Conservation (phyloP, 2,329 filamentous ascomycete species). For the Myriangium duriaei region DNA sequence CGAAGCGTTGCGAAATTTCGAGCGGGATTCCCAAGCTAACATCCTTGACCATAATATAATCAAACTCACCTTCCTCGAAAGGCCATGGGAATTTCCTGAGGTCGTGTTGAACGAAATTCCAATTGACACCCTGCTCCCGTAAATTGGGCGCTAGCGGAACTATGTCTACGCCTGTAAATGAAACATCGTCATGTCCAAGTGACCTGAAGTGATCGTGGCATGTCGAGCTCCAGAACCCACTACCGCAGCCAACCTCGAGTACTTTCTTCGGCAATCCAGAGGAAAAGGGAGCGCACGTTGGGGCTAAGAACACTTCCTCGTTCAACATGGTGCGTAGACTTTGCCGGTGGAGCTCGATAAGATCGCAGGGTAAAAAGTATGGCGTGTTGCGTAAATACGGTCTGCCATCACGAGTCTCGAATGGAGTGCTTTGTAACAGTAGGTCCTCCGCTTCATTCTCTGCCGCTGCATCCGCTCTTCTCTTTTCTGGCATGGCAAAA, state of each 20-base stretch:
- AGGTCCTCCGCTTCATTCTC: neutral
- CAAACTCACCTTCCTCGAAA: conserved; percentile 67
- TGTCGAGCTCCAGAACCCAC: conserved; percentile 79
- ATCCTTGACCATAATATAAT: conserved; percentile 82
- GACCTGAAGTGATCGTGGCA: conserved; percentile 69
- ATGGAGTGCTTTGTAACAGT: conserved; percentile 21
- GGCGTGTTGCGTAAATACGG: conserved; percentile 68
- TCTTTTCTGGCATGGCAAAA: neutral
- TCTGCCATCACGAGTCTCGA: conserved; percentile 64
- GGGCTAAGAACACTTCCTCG: conserved; percentile 67
- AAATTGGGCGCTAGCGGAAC: conserved; percentile 56
- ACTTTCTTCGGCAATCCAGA: conserved; percentile 62
- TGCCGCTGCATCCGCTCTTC: neutral
- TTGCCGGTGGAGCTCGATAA: conserved; percentile 77
- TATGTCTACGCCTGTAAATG: conserved; percentile 74
- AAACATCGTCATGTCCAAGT: conserved; percentile 54
- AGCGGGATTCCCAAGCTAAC: conserved; percentile 55
- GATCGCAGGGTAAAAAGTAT: conserved; percentile 82
- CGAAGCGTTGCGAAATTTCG: conserved; percentile 41
- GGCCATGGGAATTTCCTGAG: conserved; percentile 63
- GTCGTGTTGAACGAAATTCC: conserved; percentile 83
- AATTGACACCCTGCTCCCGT: conserved; percentile 63
- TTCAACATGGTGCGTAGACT: conserved; percentile 71
- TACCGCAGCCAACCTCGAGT: conserved; percentile 77
- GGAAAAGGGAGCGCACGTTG: conserved; percentile 60